Evolutionary conservation across 768 basidiomycete genomes (phyloP), one percentile per base, ranked within the genome.

Genomic region (Nidularia pulvinata): DNA sequence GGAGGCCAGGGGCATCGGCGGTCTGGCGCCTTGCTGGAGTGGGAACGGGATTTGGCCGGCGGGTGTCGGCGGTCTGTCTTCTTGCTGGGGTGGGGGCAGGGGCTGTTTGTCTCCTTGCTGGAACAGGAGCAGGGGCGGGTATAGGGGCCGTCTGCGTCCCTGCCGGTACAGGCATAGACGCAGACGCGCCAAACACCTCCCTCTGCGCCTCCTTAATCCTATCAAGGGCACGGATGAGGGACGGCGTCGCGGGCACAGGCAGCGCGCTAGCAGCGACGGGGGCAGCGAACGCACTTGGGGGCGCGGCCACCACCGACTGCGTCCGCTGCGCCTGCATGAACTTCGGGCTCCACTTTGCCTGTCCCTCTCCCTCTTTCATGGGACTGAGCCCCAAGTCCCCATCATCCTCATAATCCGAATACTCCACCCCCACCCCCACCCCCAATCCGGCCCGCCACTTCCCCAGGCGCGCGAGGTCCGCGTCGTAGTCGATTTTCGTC

Each of bases 171-270:
- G 39, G 4, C 4, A 3, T 3, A 42, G 39, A 4, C 16, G 3
- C 13, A 11, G 39, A 16, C 16, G 25, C 9, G 13, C 64, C 65
- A 54, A 75, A 84, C n/a, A 76, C 82, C 19, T 77, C 75, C 52
- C 69, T 71, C 59, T 87, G 85, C 3, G 85, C 86, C 13, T 70
- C 67, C 9, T 77, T 71, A 49, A 88, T 74, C 32, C 85, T 76
- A 57, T 86, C 81, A n/a, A 88, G 66, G 1, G 85, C 86, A 36
- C 75, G 75, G 54, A 86, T 80, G 33, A 87, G 72, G 2, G 86
- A 87, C 0, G 86, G 85, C 2, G 86, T 88, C 22, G 81, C 80
- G 4, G 84, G 83, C 1, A 86, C 78, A 1, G 83, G 66, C 30
- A 66, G 63, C 6, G 62, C 69, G 4, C 71, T 72, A 6, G 35